Conservation (phyloP, 208 protist species). For the Trypanosoma conorhini region DNA sequence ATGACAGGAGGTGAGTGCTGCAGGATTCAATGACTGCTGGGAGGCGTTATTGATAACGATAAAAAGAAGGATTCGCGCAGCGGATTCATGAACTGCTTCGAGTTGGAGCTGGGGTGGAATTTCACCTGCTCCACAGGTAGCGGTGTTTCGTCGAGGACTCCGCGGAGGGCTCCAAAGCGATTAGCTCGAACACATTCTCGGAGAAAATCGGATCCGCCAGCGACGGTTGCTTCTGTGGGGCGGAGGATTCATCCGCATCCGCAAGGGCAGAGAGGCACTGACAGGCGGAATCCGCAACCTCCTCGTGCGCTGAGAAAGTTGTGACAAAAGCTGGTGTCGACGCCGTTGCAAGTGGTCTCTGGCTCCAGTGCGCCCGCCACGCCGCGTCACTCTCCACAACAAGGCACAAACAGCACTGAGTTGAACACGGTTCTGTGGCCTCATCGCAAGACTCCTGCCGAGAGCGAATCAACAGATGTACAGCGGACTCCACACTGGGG, state of each 20-base stretch:
- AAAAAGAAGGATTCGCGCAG: conserved; percentile 14
- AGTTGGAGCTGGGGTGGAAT: conserved; percentile 6
- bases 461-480: conserved; percentile 1
- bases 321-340: no score
- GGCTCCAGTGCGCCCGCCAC: not conserved
- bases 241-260: conserved; percentile 2
- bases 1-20: not conserved
- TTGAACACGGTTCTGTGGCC: not conserved
- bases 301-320: no score
- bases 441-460: not conserved
- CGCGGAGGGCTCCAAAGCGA: not conserved
- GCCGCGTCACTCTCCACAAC: not conserved
- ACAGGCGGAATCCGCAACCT: not conserved
- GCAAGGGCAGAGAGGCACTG: not conserved
- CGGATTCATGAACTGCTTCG: not conserved
- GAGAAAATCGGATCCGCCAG: conserved; percentile 7
- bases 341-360: not conserved
- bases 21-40: not conserved
- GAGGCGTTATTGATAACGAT: not conserved
- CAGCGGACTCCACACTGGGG: not conserved
- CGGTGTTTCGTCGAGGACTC: not conserved
- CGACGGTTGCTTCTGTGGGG: not conserved
- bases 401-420: not conserved
- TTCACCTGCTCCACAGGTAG: not conserved
- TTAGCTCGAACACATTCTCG: not conserved